Base-by-base conservation (phyloP, 768 basidiomycete genomes). In the Russula olivacea region DNA sequence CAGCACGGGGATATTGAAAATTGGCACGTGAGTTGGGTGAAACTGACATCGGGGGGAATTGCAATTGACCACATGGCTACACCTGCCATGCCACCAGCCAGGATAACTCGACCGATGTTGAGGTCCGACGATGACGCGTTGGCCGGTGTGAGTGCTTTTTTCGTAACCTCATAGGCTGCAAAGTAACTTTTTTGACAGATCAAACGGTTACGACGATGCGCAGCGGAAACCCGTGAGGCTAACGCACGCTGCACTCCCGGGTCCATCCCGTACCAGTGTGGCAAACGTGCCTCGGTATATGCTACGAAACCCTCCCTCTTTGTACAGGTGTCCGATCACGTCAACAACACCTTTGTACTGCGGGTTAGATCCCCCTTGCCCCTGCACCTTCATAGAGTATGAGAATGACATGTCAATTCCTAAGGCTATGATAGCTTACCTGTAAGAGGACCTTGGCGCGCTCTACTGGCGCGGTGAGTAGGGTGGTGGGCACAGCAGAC, bases 1-100 rank as follows among this genome's bases (percentile, higher is more conserved):
- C 28, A 66, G 52, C 32, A 23, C 34, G 11, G 30, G 34, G 15
- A 25, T n/a, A n/a, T 28, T 30, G 19, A 28, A 51, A 32, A 41
- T 21, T 28, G 21, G 45, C 1, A 34, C 34, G 62, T 14, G 47
- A 21, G n/a, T n/a, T 54, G 45, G 38, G 54, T 9, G 36, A 4
- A 19, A 79, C 89, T 67, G 70, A 93, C 95, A 74, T 99, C 96
- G 51, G 96, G 95, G 53, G 97, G 97, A 68, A 99, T 97, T 28
- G 92, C 96, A 68, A 98, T 80, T 19, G 90, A 80, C 97, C 97
- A 99, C 97, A 99, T 98, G 41, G 94, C 94, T 5, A 98, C 83
- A 68, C 97, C 97, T 1, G 97, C 97, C 45, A 84, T 86, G 58
- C 95, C 97, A 67, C 97, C 97, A 56, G 96, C 93, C 59, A 94